Evolutionary conservation across 2,329 filamentous ascomycete genomes (phyloP).

Genomic region (Cordyceps cicadae): DNA sequence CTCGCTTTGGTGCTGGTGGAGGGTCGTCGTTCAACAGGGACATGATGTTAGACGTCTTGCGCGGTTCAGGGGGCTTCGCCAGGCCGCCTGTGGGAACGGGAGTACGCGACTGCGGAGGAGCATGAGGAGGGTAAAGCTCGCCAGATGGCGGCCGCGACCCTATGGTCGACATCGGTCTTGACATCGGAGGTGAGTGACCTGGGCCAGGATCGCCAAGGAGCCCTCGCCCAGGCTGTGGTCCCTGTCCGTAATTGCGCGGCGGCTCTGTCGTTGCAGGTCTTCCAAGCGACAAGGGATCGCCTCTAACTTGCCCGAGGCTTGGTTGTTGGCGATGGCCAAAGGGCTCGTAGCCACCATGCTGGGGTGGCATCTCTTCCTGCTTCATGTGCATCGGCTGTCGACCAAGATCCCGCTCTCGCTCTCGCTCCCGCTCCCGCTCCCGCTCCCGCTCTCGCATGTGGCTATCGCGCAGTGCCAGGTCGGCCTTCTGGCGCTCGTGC

Average conservation of each 20-base stretch:
- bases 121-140: conserved; percentile 26
- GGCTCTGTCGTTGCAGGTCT: conserved; percentile 35
- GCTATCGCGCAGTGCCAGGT: conserved; percentile 23
- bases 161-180: conserved; percentile 30
- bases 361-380: conserved; percentile 39
- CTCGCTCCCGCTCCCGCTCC: conserved; percentile 19
- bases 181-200: conserved; percentile 31
- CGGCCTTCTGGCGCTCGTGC: conserved; percentile 26
- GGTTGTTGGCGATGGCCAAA: conserved; percentile 33
- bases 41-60: conserved; percentile 58
- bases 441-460: conserved; percentile 19
- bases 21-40: conserved; percentile 55
- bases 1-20: conserved; percentile 41
- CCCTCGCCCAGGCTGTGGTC: conserved; percentile 28
- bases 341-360: conserved; percentile 35
- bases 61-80: conserved; percentile 36
- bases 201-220: conserved; percentile 32
- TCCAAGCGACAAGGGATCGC: conserved; percentile 33
- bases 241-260: conserved; percentile 30
- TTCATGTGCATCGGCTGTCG: conserved; percentile 31
- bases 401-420: conserved; percentile 17
- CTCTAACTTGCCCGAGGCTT: conserved; percentile 30
- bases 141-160: conserved; percentile 14
- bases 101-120: conserved; percentile 20
- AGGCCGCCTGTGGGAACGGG: conserved; percentile 26